Evolutionary conservation across 805 yeast species (phyloP), one percentile per base, ranked within the genome.

Genomic region (Pichia cephalocereana): DNA sequence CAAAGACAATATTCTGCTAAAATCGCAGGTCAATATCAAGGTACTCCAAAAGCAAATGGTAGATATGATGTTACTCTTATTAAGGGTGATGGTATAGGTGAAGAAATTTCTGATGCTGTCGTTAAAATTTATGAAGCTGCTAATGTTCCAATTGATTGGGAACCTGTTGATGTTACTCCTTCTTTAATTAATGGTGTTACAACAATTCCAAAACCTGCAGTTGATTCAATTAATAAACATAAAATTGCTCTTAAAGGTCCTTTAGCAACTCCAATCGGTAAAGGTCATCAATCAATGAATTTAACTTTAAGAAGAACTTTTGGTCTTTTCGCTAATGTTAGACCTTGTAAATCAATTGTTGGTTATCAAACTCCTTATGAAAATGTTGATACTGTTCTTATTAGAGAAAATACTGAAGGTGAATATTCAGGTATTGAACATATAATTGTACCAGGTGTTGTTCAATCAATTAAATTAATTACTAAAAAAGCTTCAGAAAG

Each of bases 341-440:
- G 97, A 75, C 98, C 97, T 48, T 93, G 97, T 70, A 86, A 86
- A 72, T 85, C 95, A 52, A 80, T 93, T 58, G 85, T 79, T 54
- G 99, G 99, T 65, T 90, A 79, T 81, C 78, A 89, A 70, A 93
- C 98, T 52, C 95, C 91, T 44, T 86, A 85, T 71, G 74, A 77
- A 52, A 77, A 86, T 67, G 98, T 93, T 55, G 95, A 93, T 72
- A 84, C 96, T 55, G 96, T 91, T 37, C 76, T 93, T 62, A 90
- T 93, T 69, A 89, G 99, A 80, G 99, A 93, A 76, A 93, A 93
- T 82, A 91, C 99, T 57, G 98, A 93, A 72, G 99, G 99, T 77
- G 99, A 91, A 74, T 91, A 91, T 76, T 90, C 97, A 32, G 99
- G 99, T 74, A 90, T 93, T 61, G 99, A 93, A 77, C 99, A 93